Evolutionary conservation across 441 rosid genomes (phyloP), one percentile per base, ranked within the genome.

Genomic region (Gossypium schwendimanii): DNA sequence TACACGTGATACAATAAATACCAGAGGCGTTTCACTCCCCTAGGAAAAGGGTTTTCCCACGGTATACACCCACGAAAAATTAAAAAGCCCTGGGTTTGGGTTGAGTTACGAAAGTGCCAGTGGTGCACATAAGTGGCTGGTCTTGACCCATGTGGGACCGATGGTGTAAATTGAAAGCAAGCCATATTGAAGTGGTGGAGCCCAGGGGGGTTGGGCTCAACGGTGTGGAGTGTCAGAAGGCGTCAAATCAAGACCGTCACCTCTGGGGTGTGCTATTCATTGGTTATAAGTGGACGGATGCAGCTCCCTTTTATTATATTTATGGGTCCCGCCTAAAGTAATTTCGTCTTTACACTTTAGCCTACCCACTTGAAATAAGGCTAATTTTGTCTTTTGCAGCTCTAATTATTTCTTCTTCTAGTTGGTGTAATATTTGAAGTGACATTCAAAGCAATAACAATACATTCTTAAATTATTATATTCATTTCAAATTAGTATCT

Each of bases 141-240:
- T 14, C 64, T 33, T 14, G 4, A n/a, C 67, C 39, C 12, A 0
- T 17, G 72, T 69, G 76, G 81, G 67, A 26, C 75, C 78, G 21
- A 18, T 9, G 0, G 2, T n/a, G 44, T 18, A 50, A 74, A 12
- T 7, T 1, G 28, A 3, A 28, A 23, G 49, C 7, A 64, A 33
- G 47, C 41, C 15, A 2, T 12, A 0, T 15, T 33, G 50, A 28
- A 6, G n/a, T 11, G 65, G 79, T 71, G 83, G 86, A 75, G 84
- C 84, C 86, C 83, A 55, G 1, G 9, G 76, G 58, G 80, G 54
- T 52, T 69, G 8, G 64, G 66, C 58, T 78, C 75, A 76, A 74
- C 79, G 83, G 81, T 36, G 66, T 23, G 0, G 62, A 59, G 31
- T 17, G 6, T 8, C 3, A 0, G 1, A 41, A 0, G 63, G 47